Evolutionary conservation across 805 yeast species (phyloP).

Genomic region (Martiniozyma abietophila): DNA sequence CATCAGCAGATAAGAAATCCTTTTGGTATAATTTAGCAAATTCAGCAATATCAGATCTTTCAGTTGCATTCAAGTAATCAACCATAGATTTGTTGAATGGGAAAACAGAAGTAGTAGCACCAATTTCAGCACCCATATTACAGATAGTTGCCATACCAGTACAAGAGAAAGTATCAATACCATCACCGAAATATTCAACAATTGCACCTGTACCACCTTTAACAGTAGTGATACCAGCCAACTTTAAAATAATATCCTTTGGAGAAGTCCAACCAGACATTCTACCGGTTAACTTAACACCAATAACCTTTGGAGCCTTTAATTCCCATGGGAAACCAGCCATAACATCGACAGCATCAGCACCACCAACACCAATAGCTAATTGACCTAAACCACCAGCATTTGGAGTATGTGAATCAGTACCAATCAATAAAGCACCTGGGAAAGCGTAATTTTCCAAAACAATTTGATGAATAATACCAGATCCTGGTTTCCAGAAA

Average conservation of each 20-base stretch:
- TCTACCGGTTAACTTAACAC: slow-evolving; percentile 86
- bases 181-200: slow-evolving; percentile 95
- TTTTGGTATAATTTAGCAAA: slow-evolving; percentile 45
- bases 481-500: slow-evolving; percentile 99
- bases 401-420: slow-evolving; percentile 98
- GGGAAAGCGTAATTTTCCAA: slow-evolving; percentile 95
- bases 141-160: slow-evolving; percentile 99
- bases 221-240: slow-evolving; percentile 90
- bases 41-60: slow-evolving; percentile 73
- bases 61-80: slow-evolving; percentile 70
- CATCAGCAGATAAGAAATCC: slow-evolving; percentile 68
- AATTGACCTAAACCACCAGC: slow-evolving; percentile 99
- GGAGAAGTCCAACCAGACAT: slow-evolving; percentile 95
- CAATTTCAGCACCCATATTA: slow-evolving; percentile 99
- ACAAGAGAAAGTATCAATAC: slow-evolving; percentile 80
- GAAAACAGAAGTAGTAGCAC: slow-evolving; percentile 97
- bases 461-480: slow-evolving; percentile 96
- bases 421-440: slow-evolving; percentile 94
- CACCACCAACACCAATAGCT: slow-evolving; percentile 99
- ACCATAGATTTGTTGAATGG: slow-evolving; percentile 58
- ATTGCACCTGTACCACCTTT: slow-evolving; percentile 97
- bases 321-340: slow-evolving; percentile 98
- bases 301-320: slow-evolving; percentile 91
- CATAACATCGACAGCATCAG: slow-evolving; percentile 97
- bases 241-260: slow-evolving; percentile 86